Evolutionary conservation across 305 asterid species (phyloP).

Genomic region (Ajuga reptans): DNA sequence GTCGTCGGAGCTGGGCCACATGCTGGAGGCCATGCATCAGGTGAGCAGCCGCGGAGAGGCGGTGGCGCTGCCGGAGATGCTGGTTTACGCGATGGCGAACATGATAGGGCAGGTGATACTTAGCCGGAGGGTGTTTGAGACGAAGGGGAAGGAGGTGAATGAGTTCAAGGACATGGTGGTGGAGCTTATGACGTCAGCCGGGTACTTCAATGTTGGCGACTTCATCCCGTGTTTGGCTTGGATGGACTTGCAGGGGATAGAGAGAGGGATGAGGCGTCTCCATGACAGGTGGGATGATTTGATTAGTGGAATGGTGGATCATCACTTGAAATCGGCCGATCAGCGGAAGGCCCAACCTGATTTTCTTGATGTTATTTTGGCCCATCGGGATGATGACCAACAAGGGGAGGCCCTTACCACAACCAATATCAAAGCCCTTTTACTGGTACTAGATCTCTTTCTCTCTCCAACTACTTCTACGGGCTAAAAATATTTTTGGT

Average conservation of each 20-base stretch:
- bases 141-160: slow-evolving; percentile 29
- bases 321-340: slow-evolving; percentile 28
- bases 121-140: slow-evolving; percentile 32
- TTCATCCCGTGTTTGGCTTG: slow-evolving; percentile 42
- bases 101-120: slow-evolving; percentile 47
- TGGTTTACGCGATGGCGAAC: slow-evolving; percentile 41
- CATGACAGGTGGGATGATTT: slow-evolving; percentile 34
- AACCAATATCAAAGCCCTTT: slow-evolving; percentile 38
- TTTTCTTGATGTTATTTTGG: slow-evolving; percentile 38
- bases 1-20: slow-evolving; percentile 30
- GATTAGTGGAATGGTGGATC: slow-evolving; percentile 35
- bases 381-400: slow-evolving; percentile 29
- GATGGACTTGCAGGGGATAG: slow-evolving; percentile 51
- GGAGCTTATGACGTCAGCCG: slow-evolving; percentile 43
- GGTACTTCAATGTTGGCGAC: slow-evolving; percentile 44
- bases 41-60: slow-evolving; percentile 19
- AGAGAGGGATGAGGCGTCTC: slow-evolving; percentile 36
- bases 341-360: slow-evolving; percentile 32
- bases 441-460: slow-evolving; percentile 19
- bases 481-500: too few species aligned
- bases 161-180: slow-evolving; percentile 55
- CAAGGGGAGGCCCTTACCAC: slow-evolving; percentile 34
- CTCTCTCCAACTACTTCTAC: too few species aligned
- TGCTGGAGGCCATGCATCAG: slow-evolving; percentile 32
- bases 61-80: slow-evolving; percentile 36